Evolutionary conservation across 2,329 filamentous ascomycete genomes (phyloP), one percentile per base, ranked within the genome.

Genomic region (Colletotrichum sp.): DNA sequence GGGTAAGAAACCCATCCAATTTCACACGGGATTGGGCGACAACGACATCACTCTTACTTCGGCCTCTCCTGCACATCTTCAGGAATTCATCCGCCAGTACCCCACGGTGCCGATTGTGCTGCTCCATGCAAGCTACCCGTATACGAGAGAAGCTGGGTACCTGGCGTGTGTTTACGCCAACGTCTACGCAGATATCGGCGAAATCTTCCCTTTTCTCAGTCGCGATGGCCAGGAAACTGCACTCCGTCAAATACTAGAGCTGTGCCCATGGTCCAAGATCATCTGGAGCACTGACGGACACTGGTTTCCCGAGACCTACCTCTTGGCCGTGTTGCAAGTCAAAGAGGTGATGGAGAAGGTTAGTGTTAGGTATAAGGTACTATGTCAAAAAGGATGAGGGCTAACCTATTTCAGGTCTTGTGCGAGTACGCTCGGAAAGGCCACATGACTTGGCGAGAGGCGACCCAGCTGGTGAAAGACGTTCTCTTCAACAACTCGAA

Each of bases 1-100:
- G 2, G 79, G 83, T 73, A 90, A 90, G 72, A 97, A 96, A 81
- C 94, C 95, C 0, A 86, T 97, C 15, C 95, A 97, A 80, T 94
- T 98, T 78, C 95, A 97, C 80, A 97, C 94, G 0, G 95, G 95
- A 0, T 88, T 97, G 1, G 95, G 95, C 1, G 95, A 97, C 80
- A 94, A 93, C 78, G 95, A 97, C 79, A 93, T 97, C 66, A 90
- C 88, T 6, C 86, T 97, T 30, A 85, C 91, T 4, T 90, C 89
- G 66, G 90, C 94, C 0, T 96, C 95, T 56, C 95, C 95, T 1
- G 91, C 94, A 1, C 92, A 94, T 79, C 85, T 98, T 28, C 94
- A 97, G 80, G 85, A 88, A 0, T 91, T 97, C 73, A 95, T 97
- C 78, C 89, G 92, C 52, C 85, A 89, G 24, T 96, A 94, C 78